Base-by-base conservation (phyloP, 1,139 yeast genomes). In the Geotrichum macrosporum region DNA sequence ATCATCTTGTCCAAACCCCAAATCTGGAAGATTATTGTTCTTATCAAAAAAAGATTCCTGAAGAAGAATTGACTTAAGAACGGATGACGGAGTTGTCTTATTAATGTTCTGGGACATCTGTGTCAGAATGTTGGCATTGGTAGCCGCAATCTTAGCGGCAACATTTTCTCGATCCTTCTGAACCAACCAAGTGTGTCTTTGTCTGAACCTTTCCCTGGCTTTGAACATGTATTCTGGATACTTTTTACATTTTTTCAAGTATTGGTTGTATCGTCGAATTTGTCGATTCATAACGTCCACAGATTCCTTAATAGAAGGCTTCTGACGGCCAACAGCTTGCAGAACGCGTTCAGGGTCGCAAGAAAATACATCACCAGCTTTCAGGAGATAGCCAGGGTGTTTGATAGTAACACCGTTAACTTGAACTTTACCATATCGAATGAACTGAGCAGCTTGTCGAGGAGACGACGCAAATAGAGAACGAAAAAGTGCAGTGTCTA, bases 381-480 rank as follows among this genome's bases (percentile, higher is more conserved):
- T 71, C 58, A 92, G 73, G 5, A 83, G 79, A 64, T 75, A 89
- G 2, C 89, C 80, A 4, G 97, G 95, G 57, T 85, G 88, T 57
- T 75, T 79, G 53, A 89, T 82, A 50, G 63, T 68, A 18, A 72
- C 77, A 5, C 96, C 96, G 63, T 92, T 92, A 30, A 92, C 97
- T 54, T 74, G 71, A 15, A 92, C 98, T 56, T 82, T 75, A 1
- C 96, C 96, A 45, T 80, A 81, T 22, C 85, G 68, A 51, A 92
- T 81, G 60, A 84, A 88, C 63, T 85, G 89, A 57, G 96, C 79
- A 1, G 98, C 96, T 67, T 92, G 97, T 73, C 96, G 81, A 5
- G 87, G 79, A 5, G 95, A 85, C 5, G 95, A 78, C 3, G 98
- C 96, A 71, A 92, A 89, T 84, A 92, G 75, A 31, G 96, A 75